Base-by-base conservation (phyloP, 2,329 filamentous ascomycete species). In the Calonectria pseudoturangicola region DNA sequence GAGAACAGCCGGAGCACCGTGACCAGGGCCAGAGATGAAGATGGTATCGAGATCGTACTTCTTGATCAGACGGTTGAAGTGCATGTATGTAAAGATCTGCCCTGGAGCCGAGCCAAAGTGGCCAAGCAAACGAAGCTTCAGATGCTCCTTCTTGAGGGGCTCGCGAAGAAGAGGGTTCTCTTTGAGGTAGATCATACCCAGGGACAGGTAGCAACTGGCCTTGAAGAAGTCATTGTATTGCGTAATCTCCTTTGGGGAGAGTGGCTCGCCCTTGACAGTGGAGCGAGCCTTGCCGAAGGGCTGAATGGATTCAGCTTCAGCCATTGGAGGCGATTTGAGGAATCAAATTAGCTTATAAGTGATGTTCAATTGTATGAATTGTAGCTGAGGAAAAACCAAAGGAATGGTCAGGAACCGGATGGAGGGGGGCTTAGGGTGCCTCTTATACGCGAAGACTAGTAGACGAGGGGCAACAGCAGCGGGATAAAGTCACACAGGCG, bases 51-150 rank as follows among this genome's bases (percentile, higher is more conserved):
- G 85, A 75, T 94, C 90, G 79, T 95, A 93, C 84, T 95, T 95
- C 83, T 93, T 95, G 87, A 95, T 95, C 72, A 95, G 86, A 41
- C 93, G 92, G 84, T 95, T 95, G 88, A 95, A 93, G 85, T 95
- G 93, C 86, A 95, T 94, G 83, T 92, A 95, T 41, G 93, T 94
- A 84, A 96, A 95, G 71, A 93, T 92, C 83, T 95, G 94, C 16
- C 93, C 94, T n/a, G 94, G 92, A 63, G 94, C 93, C 3, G 93
- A 94, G 67, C 94, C 94, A 88, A 94, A 96, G 81, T 96, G 94
- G 47, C 94, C 94, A 2, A 96, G 87, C 10, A 95, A 87, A 75
- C 94, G 91, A 72, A 89, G 88, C 85, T 96, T 96, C 85, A 95
- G 87, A 80, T 95, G 92, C 67, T 94, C 91, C 39, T 89, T 85